Conservation (phyloP, 2,329 filamentous ascomycete genomes). For the Camillea tinctor region DNA sequence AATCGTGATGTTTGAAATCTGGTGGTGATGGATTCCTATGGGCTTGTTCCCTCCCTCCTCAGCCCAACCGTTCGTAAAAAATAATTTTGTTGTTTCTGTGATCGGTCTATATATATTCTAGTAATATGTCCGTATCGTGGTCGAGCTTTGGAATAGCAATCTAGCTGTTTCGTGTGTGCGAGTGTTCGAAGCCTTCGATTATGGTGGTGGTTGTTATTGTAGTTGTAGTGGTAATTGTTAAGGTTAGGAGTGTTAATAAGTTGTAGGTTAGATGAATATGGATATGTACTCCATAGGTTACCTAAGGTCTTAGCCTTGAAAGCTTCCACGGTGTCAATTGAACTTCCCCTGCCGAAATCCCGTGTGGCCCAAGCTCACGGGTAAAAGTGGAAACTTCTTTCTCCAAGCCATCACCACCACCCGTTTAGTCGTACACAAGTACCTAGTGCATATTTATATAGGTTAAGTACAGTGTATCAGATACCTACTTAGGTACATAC, state of each 20-base stretch:
- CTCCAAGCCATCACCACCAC: too few species aligned
- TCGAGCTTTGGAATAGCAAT: neutral
- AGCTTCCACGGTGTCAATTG: constrained; percentile 18
- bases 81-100: neutral
- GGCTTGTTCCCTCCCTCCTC: neutral
- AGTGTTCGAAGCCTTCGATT: constrained; percentile 1
- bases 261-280: too few species aligned
- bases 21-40: neutral
- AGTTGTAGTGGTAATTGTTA: neutral
- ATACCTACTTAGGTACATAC: too few species aligned
- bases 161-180: neutral
- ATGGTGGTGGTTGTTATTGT: neutral
- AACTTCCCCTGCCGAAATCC: neutral
- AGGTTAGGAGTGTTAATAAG: too few species aligned
- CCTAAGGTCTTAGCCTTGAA: neutral
- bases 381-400: neutral
- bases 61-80: neutral
- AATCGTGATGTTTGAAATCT: neutral
- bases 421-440: too few species aligned
- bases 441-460: too few species aligned
- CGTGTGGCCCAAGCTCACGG: neutral
- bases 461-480: too few species aligned
- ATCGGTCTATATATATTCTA: neutral
- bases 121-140: neutral
- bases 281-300: too few species aligned